Base-by-base conservation (phyloP, 2,329 filamentous ascomycete genomes). In the Phoma sp. region DNA sequence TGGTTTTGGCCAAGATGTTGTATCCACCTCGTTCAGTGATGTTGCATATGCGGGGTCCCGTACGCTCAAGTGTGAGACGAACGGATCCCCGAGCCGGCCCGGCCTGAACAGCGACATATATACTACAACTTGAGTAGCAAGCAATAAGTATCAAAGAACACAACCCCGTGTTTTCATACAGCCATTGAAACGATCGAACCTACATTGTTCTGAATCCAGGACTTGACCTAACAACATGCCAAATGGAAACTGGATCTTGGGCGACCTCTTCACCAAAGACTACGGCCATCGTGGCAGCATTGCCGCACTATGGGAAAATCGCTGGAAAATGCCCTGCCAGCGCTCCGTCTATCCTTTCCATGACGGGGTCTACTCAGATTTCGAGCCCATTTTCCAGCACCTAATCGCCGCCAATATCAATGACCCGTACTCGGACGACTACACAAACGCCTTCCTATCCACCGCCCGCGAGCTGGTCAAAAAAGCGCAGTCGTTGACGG, bases 311-410 rank as follows among this genome's bases (percentile, higher is more conserved):
- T 75, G 72, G 72, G 65, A 68, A 21, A 59, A 62, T 43, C 56
- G 71, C 15, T 75, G 72, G 72, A 71, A 68, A 26, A 65, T 73
- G 20, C 72, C 72, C 3, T 72, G 71, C 46, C 60, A 56, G 30
- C 58, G 61, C 12, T 80, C 84, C 42, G 79, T 91, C 4, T 89
- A 90, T 61, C 87, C 87, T 0, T 92, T 92, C 77, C 88, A 92
- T 75, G 89, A 91, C 69, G 87, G 86, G 25, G 76, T 79, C 14
- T 82, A 82, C 57, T 80, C 85, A 54, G 89, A 92, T 70, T 91
- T 92, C 64, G 84, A 85, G 61, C 86, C 86, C 4, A 82, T 92
- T 38, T 55, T 57, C 58, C 40, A 57, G 1, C 51, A 62, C 38
- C 56, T 69, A 21, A 69, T 72, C 33, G 42, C 83, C 74, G 77